Evolutionary conservation across 352 stramenopile genomes (phyloP).

Genomic region (Thraustotheca clavata): DNA sequence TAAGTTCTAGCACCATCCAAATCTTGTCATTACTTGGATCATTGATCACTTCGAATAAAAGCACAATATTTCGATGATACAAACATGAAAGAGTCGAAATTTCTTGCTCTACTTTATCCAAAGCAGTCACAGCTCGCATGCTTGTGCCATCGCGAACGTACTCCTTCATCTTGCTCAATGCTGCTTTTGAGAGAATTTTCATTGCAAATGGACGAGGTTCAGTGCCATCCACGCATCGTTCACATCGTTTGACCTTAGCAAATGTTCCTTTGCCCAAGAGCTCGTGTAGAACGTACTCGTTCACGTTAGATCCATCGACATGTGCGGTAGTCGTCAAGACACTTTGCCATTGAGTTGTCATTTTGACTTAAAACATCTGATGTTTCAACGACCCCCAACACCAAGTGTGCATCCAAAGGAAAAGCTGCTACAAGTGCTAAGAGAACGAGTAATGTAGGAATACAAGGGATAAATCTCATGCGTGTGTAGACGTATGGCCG

Average conservation of each 20-base stretch:
- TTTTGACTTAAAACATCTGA: too few species aligned
- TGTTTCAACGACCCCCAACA: too few species aligned
- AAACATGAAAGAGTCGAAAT: conserved; percentile 82
- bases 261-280: conserved; percentile 71
- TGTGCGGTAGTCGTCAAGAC: conserved; percentile 25
- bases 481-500: too few species aligned
- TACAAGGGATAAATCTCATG: too few species aligned
- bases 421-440: background rate
- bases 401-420: conserved; percentile 8
- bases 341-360: conserved; percentile 4
- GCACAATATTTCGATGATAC: conserved; percentile 86
- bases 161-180: conserved; percentile 66
- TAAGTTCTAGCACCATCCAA: conserved; percentile 84
- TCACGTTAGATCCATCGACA: conserved; percentile 41
- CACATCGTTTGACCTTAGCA: conserved; percentile 78
- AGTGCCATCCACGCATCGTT: conserved; percentile 31
- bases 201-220: conserved; percentile 49
- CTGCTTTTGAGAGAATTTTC: conserved; percentile 81
- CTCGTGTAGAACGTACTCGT: conserved; percentile 70
- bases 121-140: conserved; percentile 69
- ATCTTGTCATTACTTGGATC: conserved; percentile 64
- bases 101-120: conserved; percentile 75
- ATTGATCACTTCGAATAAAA: conserved; percentile 88
- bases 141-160: conserved; percentile 33
- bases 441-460: too few species aligned